A percentile compares a stretch with the other conserved stretches of the same genome.
phyloP scores from a whole-genome alignment of 352 stramenopile genomes.

The Globisporangium cederbergense region DNA sequence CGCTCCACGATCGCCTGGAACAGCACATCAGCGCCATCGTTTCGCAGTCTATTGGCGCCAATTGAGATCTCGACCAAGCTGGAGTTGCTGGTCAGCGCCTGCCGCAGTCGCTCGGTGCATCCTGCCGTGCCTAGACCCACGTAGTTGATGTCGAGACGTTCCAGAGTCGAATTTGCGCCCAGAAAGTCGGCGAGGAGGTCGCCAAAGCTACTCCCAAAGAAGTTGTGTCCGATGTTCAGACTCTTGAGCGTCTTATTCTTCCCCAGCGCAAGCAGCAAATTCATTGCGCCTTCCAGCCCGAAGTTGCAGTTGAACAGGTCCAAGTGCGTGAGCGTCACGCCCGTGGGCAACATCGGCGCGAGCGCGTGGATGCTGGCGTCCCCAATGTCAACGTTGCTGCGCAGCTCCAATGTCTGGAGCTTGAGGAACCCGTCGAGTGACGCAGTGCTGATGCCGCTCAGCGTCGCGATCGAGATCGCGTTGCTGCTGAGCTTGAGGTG shows the following conservation, averaged over 20 bases:
- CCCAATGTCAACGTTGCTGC: conserved; percentile 63
- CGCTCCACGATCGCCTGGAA: conserved; percentile 51
- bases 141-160: conserved; percentile 53
- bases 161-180: conserved; percentile 44
- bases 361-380: conserved; percentile 60
- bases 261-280: conserved; percentile 49
- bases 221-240: conserved; percentile 75
- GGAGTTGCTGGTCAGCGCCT: conserved; percentile 45
- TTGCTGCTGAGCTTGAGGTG: conserved; percentile 64
- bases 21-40: conserved; percentile 45
- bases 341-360: conserved; percentile 53
- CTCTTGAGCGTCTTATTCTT: conserved; percentile 48
- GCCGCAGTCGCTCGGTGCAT: conserved; percentile 42
- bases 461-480: conserved; percentile 43
- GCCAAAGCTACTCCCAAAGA: conserved; percentile 58
- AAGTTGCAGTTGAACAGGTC: conserved; percentile 70
- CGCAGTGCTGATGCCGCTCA: conserved; percentile 39
- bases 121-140: conserved; percentile 53
- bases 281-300: conserved; percentile 55
- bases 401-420: conserved; percentile 54
- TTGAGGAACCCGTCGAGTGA: conserved; percentile 46
- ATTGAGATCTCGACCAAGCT: conserved; percentile 53
- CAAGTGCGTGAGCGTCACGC: conserved; percentile 44
- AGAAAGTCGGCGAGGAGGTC: conserved; percentile 71
- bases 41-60: conserved; percentile 64